These are phyloP conservation scores for Quercus tomentella DNA, from an alignment of 331 rosid species.

Conservation along the genomic window DNA sequence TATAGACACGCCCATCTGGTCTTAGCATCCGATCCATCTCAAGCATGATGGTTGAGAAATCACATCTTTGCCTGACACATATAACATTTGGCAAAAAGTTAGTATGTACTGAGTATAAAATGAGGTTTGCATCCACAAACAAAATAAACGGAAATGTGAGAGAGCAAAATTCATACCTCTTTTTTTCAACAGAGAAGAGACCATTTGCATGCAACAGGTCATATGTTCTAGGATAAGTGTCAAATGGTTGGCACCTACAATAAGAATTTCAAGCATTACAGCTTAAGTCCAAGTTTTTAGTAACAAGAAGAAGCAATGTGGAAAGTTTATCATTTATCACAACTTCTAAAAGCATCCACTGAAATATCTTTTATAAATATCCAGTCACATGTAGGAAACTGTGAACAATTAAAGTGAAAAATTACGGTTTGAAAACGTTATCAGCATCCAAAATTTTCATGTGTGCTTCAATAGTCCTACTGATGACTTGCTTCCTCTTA, in stretches of 20 bases:
- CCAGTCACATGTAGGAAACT: background rate
- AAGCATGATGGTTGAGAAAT: constrained; percentile 71
- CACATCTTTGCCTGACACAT: constrained; percentile 54
- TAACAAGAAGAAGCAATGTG: background rate
- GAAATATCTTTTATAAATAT: background rate
- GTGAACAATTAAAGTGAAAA: background rate
- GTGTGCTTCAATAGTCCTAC: background rate
- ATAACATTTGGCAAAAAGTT: background rate
- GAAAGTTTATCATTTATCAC: background rate
- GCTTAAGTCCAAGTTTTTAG: background rate
- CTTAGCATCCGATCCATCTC: constrained; percentile 91
- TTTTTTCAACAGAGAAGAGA: constrained; percentile 71
- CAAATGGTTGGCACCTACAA: constrained; percentile 91
- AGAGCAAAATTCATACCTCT: constrained; percentile 38
- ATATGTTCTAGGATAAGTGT: constrained; percentile 90
- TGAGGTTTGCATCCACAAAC: background rate
- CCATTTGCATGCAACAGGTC: constrained; percentile 78
- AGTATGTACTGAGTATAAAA: background rate
- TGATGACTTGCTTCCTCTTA: background rate
- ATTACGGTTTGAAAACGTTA: background rate
- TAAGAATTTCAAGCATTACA: constrained; percentile 6
- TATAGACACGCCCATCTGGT: constrained; percentile 78
- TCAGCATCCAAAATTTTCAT: background rate
- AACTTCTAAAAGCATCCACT: background rate
- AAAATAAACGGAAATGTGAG: constrained; percentile 5